Evolutionary conservation across 768 basidiomycete genomes (phyloP), one percentile per base, ranked within the genome.

Genomic region (Multifurca ochricompacta): DNA sequence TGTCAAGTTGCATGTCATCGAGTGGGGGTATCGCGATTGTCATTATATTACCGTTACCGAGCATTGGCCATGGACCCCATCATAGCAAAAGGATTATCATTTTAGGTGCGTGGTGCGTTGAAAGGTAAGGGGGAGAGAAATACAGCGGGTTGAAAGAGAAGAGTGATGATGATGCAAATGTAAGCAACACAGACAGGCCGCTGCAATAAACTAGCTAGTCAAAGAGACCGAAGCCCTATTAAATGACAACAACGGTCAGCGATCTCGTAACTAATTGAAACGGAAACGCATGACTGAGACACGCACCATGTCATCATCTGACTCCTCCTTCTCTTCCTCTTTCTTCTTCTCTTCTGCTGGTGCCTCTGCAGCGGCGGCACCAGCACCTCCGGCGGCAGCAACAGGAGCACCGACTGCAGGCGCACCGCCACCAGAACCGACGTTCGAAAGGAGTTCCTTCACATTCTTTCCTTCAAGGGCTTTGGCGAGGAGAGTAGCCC

Each of bases 401-500:
- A 75, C 75, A 44, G 73, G 70, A 18, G 74, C 71, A 47, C 70
- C 79, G 58, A 80, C 82, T 51, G 83, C 87, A 45, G 91, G 85
- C 63, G 83, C 90, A 59, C 83, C 92, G 59, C 91, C 93, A 58
- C 94, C 92, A 52, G 90, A 77, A 60, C 95, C 94, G 59, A 99
- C 92, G 77, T 91, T 95, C 59, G 88, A 87, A 61, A 99, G 81
- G 49, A 98, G 79, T 41, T 94, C 92, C 74, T 91, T 97, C 66
- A 99, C 81, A 75, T 98, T 83, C 80, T 95, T 96, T 66, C 94
- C 95, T 74, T 95, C 93, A 50, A 99, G 84, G 32, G 96, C 95
- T 73, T 96, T 98, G 59, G 95, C 89, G 67, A 99, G 90, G 65
- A 99, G 87, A 13, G 86, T 73, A 54, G 93, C 93, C 96, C 96